Conservation (phyloP, 2,329 filamentous ascomycete genomes). For the Akanthomyces dipterigenus region DNA sequence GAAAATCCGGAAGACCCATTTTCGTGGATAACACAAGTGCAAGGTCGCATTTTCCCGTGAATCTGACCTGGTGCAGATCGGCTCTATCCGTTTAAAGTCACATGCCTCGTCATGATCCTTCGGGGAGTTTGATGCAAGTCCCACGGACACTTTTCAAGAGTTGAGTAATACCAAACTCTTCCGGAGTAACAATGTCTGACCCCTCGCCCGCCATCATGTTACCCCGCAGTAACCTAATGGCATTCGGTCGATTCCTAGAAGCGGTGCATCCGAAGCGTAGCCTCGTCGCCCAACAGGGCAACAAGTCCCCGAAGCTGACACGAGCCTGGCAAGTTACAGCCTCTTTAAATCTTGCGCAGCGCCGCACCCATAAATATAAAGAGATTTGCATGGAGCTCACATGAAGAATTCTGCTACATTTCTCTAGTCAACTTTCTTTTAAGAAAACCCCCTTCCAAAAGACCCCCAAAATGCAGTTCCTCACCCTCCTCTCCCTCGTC, state of each 20-base stretch:
- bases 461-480: not conserved
- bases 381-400: no score
- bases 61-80: not conserved
- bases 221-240: not conserved
- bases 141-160: not conserved
- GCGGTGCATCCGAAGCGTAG: not conserved
- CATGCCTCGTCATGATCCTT: not conserved
- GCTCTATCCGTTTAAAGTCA: not conserved
- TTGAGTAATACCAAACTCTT: not conserved
- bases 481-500: not conserved
- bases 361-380: no score
- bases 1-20: no score
- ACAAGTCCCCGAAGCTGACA: not conserved
- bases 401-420: no score
- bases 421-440: no score
- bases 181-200: no score
- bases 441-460: not conserved
- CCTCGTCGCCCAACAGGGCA: not conserved
- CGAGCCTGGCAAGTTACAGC: no score
- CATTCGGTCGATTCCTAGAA: not conserved
- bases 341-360: no score
- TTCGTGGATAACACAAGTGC: no score
- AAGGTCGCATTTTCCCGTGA: no score
- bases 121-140: not conserved
- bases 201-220: no score